Evolutionary conservation across 805 yeast species (phyloP).

Genomic region (Metschnikowia colocasiae): DNA sequence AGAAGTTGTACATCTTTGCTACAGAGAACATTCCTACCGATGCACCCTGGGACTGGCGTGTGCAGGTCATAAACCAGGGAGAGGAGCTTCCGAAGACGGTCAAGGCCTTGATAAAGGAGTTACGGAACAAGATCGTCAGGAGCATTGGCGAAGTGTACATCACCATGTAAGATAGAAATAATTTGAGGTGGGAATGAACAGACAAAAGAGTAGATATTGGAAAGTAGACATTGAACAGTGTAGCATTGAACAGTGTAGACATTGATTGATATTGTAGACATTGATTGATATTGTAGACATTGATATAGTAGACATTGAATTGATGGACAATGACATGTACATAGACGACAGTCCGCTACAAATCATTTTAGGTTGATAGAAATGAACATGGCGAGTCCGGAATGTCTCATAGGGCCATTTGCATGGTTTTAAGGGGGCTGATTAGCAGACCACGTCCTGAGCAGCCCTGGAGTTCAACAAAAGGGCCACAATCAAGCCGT

Average conservation of each 20-base stretch:
- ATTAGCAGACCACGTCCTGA: conserved; percentile 80
- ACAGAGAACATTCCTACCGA: conserved; percentile 21
- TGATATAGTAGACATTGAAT: too few species aligned
- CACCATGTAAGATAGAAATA: conserved; percentile 7
- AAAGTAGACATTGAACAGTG: too few species aligned
- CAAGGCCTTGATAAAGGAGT: conserved; percentile 21
- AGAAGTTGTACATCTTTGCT: conserved; percentile 30
- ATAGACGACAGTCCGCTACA: neutral
- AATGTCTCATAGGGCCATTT: neutral
- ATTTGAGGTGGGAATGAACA: neutral
- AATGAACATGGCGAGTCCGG: conserved; percentile 3
- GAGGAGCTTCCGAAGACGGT: conserved; percentile 25
- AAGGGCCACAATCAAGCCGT: conserved; percentile 97
- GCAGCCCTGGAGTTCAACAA: conserved; percentile 96
- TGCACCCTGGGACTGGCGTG: conserved; percentile 37
- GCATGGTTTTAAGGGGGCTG: neutral
- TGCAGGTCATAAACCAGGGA: conserved; percentile 16
- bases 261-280: neutral
- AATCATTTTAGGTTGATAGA: neutral
- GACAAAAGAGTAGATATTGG: neutral
- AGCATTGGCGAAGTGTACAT: conserved; percentile 37
- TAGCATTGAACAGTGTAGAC: too few species aligned
- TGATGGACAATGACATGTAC: neutral
- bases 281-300: neutral
- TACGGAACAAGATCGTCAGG: conserved; percentile 32